Evolutionary conservation across 75 land plant species (phyloP).

Genomic region (Cunninghamia lanceolata): DNA sequence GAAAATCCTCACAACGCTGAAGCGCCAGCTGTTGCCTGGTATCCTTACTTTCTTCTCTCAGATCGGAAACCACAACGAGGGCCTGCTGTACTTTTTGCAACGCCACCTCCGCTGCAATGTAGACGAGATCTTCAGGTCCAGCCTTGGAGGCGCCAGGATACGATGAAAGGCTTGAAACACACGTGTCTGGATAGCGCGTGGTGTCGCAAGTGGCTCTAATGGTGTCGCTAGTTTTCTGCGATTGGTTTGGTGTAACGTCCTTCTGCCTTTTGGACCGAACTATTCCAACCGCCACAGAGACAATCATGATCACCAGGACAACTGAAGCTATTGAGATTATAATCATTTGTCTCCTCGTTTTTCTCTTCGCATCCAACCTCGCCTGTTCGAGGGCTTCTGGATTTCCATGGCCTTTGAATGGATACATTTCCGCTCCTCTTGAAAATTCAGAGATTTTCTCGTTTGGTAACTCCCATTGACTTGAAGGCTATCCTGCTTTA

Average conservation of each 20-base stretch:
- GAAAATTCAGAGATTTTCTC: not conserved
- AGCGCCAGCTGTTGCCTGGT: conserved; percentile 10
- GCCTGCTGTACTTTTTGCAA: conserved; percentile 10
- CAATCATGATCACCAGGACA: conserved; percentile 22
- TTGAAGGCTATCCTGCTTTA: not conserved
- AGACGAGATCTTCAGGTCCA: conserved; percentile 32
- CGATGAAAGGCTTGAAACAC: conserved; percentile 23
- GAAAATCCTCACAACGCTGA: conserved; percentile 41
- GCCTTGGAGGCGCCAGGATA: conserved; percentile 11
- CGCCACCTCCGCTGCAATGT: conserved; percentile 26
- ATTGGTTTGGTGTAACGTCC: not conserved
- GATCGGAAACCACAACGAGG: conserved; percentile 4
- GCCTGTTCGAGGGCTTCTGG: not conserved
- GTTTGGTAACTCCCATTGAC: not conserved
- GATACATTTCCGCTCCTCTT: not conserved
- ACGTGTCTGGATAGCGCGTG: conserved; percentile 37
- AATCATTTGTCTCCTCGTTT: conserved; percentile 4
- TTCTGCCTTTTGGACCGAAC: not conserved
- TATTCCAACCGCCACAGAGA: conserved; percentile 21
- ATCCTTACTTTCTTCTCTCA: conserved; percentile 20
- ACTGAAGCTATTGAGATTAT: conserved; percentile 27
- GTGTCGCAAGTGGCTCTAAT: conserved; percentile 26
- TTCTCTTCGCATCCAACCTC: not conserved
- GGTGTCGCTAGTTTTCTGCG: conserved; percentile 22
- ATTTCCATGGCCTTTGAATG: not conserved